Percentiles rank a stretch among this genome's conserved stretches.
phyloP scores from a whole-genome alignment of 495 filamentous ascomycete species.

The Neurospora sp. region DNA sequence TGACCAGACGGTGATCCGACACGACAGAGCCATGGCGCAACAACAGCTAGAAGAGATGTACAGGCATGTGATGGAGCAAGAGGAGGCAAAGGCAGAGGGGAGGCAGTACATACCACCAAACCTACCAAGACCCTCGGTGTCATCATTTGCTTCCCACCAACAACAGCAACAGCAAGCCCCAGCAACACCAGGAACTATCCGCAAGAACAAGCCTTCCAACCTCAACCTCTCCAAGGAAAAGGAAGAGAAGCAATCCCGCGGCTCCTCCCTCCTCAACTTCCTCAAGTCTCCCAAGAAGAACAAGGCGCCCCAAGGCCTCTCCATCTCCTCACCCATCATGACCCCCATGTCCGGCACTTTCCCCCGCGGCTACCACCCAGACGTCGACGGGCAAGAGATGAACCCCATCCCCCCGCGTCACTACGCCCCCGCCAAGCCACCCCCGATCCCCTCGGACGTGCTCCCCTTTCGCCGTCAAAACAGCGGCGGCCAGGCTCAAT shows the following conservation, averaged over 20 bases:
- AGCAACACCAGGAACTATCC: conserved; percentile 14
- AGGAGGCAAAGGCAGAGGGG: conserved; percentile 50
- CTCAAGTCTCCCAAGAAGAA: conserved; percentile 42
- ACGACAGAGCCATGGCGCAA: conserved; percentile 61
- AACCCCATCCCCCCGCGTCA: conserved; percentile 39
- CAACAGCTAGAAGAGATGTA: conserved; percentile 83
- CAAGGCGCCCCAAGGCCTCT: conserved; percentile 26
- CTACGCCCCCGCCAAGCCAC: conserved; percentile 35
- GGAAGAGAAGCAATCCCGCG: conserved; percentile 34
- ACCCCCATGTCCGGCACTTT: conserved; percentile 44
- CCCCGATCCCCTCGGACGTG: conserved; percentile 33
- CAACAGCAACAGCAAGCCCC: conserved; percentile 9
- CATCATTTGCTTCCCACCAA: conserved; percentile 20
- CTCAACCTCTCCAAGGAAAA: conserved; percentile 29
- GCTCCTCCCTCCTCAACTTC: conserved; percentile 41
- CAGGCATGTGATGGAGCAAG: conserved; percentile 81
- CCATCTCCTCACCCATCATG: conserved; percentile 45
- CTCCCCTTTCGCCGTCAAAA: conserved; percentile 27
- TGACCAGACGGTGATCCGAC: conserved; percentile 63
- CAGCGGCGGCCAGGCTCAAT: conserved; percentile 13
- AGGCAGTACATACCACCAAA: conserved; percentile 28
- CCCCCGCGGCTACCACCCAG: conserved; percentile 21
- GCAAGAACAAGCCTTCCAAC: conserved; percentile 36
- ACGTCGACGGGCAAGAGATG: conserved; percentile 35
- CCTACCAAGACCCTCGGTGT: conserved; percentile 20